These are phyloP conservation scores for Trametes sanguinea DNA, from an alignment of 768 basidiomycete genomes.

Conservation along the genomic window DNA sequence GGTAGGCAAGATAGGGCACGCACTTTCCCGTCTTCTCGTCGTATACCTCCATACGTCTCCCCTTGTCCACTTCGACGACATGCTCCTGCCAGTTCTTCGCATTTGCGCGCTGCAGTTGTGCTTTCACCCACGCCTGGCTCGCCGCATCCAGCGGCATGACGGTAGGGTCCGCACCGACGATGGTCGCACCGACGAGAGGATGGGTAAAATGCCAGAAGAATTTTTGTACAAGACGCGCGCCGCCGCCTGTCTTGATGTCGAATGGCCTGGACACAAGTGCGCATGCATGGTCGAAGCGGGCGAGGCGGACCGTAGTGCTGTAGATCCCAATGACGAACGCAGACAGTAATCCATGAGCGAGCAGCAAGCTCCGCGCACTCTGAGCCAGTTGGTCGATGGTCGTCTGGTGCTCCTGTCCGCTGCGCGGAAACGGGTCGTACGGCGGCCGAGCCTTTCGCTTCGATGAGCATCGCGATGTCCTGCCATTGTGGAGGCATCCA, in stretches of 20 bases:
- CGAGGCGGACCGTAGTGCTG: constrained; percentile 8
- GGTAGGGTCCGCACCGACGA: constrained; percentile 13
- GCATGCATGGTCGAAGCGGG: constrained; percentile 20
- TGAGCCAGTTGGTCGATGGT: constrained; percentile 13
- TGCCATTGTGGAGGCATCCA: neutral
- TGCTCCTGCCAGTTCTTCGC: neutral
- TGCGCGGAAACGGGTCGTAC: neutral
- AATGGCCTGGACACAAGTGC: constrained; percentile 6
- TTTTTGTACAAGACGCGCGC: neutral
- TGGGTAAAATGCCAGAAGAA: constrained; percentile 24
- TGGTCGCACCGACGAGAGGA: neutral
- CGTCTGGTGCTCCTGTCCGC: too few species aligned
- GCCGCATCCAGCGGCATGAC: neutral
- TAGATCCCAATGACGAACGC: constrained; percentile 20
- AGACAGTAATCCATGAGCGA: constrained; percentile 8
- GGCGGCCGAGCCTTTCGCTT: neutral
- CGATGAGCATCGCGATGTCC: constrained; percentile 11
- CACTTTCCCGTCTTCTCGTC: constrained; percentile 1
- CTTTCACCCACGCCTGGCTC: neutral
- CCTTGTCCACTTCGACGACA: neutral
- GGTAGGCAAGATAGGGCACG: constrained; percentile 1
- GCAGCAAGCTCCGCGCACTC: constrained; percentile 15
- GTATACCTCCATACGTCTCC: constrained; percentile 1
- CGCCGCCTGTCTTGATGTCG: constrained; percentile 8
- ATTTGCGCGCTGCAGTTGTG: neutral